These are phyloP conservation scores for Tricharina praecox DNA, from an alignment of 495 filamentous ascomycete species.

Conservation along the genomic window DNA sequence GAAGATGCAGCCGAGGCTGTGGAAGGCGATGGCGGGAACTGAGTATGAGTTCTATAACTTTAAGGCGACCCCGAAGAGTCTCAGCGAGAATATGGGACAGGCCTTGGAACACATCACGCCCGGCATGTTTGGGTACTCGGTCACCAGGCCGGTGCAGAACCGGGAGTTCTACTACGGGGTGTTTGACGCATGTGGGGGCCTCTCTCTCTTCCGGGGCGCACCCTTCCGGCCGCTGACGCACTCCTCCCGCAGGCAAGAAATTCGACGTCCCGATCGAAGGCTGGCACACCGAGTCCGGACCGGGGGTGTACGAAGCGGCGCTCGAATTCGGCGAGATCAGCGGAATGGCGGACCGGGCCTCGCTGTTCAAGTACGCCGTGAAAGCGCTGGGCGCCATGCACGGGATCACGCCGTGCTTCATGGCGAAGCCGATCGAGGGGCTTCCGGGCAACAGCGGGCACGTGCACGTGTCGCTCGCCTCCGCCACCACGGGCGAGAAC, in stretches of 20 bases:
- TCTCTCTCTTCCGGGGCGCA: neutral
- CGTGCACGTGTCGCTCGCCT: conserved; percentile 76
- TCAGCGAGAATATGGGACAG: conserved; percentile 10
- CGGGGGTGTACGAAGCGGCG: conserved; percentile 90
- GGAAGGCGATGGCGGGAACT: conserved; percentile 82
- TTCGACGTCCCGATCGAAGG: conserved; percentile 81
- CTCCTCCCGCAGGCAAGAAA: conserved; percentile 29
- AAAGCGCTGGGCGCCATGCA: conserved; percentile 70
- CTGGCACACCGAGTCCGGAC: conserved; percentile 95
- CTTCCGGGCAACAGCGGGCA: conserved; percentile 88
- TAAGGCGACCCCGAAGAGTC: conserved; percentile 16
- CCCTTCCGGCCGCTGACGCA: neutral
- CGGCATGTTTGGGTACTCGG: conserved; percentile 95
- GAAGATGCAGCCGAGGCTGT: conserved; percentile 42
- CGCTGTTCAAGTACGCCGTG: conserved; percentile 85
- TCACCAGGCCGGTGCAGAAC: conserved; percentile 84
- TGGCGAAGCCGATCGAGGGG: conserved; percentile 90
- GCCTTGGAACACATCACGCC: conserved; percentile 46
- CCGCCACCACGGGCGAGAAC: conserved; percentile 48
- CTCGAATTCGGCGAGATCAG: conserved; percentile 70
- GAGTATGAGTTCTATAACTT: conserved; percentile 99
- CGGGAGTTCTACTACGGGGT: conserved; percentile 88
- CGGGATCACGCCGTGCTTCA: conserved; percentile 91
- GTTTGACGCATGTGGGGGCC: conserved; percentile 49
- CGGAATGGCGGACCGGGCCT: conserved; percentile 78